Evolutionary conservation across 2,329 filamentous ascomycete genomes (phyloP), one percentile per base, ranked within the genome.

Genomic region (Colletotrichum sp.): DNA sequence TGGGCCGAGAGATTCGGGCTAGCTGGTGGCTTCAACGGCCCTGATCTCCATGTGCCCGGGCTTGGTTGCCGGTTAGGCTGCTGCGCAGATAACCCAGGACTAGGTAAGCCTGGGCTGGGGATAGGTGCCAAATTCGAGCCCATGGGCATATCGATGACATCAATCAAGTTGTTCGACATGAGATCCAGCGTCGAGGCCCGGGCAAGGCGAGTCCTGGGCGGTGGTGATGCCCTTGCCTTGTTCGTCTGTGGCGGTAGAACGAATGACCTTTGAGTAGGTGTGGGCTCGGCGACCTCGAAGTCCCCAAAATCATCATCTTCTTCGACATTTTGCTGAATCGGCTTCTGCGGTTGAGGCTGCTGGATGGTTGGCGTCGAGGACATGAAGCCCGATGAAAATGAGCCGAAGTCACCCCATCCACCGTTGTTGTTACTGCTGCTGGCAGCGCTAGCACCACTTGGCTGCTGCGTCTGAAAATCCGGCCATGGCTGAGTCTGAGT

Each of bases 281-380:
- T 73, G 2, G 85, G 81, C 49, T 88, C 84, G 18, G 91, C 91
- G 60, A 89, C 88, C 82, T 94, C 92, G 80, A 94, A 94, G 71
- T 94, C 92, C 1, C 93, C 93, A 90, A 93, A 94, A 32, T 88
- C 90, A 80, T 93, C 92, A 71, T 93, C 92, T 9, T 92, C 90
- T 5, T 90, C 90, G 8, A 86, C 84, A 24, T 39, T n/a, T n/a
- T 66, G 60, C 16, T 63, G 60, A 18, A 32, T 16, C 39, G 65
- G 65, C 59, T 65, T 73, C 15, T 65, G 59, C 44, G 26, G 77
- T 80, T 44, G 80, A 66, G 78, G 63, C 80, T 32, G 77, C 28
- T 32, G 63, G 62, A 44, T 74, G 34, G 69, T 49, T 5, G 36
- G 28, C 32, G 36, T 66, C 74, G 16, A 80, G 39, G 60, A 77